phyloP scores from a whole-genome alignment of 805 yeast species.

The Starmerella scarabaei region DNA sequence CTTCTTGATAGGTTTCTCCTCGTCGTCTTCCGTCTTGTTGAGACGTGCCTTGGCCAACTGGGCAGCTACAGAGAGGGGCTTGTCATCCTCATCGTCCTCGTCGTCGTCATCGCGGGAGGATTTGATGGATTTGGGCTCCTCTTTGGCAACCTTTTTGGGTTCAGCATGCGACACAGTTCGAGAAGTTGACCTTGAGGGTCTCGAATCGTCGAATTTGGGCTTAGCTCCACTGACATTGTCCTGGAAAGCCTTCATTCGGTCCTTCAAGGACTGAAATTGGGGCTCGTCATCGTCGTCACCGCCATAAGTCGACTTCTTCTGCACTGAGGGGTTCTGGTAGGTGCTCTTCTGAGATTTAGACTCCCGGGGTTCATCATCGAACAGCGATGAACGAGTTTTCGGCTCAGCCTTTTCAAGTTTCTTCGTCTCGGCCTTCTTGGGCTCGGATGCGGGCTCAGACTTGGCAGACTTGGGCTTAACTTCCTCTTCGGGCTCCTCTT shows the following conservation, averaged over 20 bases:
- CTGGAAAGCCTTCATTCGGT: slow-evolving; percentile 24
- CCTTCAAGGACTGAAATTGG: slow-evolving; percentile 19
- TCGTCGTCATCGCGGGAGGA: not conserved
- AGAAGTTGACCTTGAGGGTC: slow-evolving; percentile 5
- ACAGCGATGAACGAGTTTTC: not conserved
- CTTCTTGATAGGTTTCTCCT: slow-evolving; percentile 11
- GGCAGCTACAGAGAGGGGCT: slow-evolving; percentile 16
- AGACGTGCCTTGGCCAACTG: slow-evolving; percentile 16
- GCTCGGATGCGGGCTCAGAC: not conserved
- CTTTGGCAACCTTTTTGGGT: not conserved
- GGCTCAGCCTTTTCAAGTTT: not conserved
- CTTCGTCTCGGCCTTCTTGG: not conserved
- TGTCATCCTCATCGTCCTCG: slow-evolving; percentile 6
- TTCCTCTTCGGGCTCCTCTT: not conserved
- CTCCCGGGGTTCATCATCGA: not conserved
- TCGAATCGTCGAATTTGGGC: slow-evolving; percentile 19
- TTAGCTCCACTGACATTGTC: slow-evolving; percentile 19
- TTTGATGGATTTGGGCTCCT: not conserved
- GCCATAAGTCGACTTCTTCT: not conserved
- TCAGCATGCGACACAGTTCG: not conserved
- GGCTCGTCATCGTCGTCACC: slow-evolving; percentile 19
- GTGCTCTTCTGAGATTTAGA: not conserved
- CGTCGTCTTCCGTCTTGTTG: slow-evolving; percentile 11
- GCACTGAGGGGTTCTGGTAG: not conserved
- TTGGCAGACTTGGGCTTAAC: not conserved